Base-by-base conservation (phyloP, 345 rosid genomes). In the Aquilaria yunnanensis region DNA sequence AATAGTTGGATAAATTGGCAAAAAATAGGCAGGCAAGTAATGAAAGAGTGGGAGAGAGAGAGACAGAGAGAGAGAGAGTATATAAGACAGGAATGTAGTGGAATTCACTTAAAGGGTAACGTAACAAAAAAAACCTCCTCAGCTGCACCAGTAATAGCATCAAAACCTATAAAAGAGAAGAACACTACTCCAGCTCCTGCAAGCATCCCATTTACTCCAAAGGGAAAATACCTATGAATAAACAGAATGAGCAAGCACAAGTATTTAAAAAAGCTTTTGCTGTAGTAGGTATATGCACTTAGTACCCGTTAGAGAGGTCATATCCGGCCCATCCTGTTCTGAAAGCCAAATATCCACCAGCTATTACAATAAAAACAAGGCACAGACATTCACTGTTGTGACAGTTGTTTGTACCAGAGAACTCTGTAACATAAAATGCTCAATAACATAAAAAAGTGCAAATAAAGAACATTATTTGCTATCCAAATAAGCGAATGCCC, bases 271-370 rank as follows among this genome's bases (percentile, higher is more conserved):
- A 6, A 65, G 32, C 23, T 34, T 13, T 41, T 33, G 33, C 49
- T 47, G 34, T 47, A 23, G 5, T 62, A 48, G 65, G 33, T 60
- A 68, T 53, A 62, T 48, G 45, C 12, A 34, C 59, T 68, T 54
- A 46, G 65, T 75, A 85, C 90, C 87, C 76, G 52, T 61, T 75
- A 14, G 81, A 76, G 67, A 76, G 75, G 62, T 82, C 76, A 71
- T 85, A 82, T 73, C 90, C 90, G 69, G 59, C 68, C 90, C 90
- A 85, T 45, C 85, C 85, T 48, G 83, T 85, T 72, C 76, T 80
- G 75, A 67, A 77, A 61, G 81, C 87, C 60, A 80, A 67, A 66
- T 68, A 79, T 37, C 78, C 80, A 73, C 80, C 80, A 76, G 75
- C 80, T 48, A 73, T 59, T 62, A 79, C 74, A 64, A 82, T 71